Evolutionary conservation across 2,329 filamentous ascomycete species (phyloP).

Genomic region (Stylonectria norvegica): DNA sequence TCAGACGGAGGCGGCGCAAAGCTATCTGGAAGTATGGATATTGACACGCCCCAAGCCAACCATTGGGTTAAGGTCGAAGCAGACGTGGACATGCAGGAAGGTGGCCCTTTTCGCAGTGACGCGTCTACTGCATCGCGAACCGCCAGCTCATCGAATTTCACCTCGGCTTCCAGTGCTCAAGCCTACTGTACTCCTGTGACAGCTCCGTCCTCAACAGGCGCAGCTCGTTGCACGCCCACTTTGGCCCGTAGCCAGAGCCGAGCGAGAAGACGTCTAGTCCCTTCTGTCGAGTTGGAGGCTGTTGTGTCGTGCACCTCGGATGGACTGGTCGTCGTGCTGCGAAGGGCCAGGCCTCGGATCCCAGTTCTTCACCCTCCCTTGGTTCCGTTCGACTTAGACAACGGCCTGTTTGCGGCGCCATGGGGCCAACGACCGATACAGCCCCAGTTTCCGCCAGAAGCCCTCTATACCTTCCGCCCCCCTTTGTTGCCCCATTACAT

Average conservation of each 20-base stretch:
- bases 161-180: constrained; percentile 5
- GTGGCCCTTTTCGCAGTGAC: constrained; percentile 4
- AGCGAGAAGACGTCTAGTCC: constrained; percentile 24
- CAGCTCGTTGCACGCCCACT: constrained; percentile 1
- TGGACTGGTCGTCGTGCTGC: constrained; percentile 76
- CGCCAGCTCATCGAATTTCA: constrained; percentile 10
- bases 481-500: constrained; percentile 43
- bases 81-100: constrained; percentile 22
- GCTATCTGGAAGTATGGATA: constrained; percentile 41
- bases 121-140: constrained; percentile 13
- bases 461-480: constrained; percentile 16
- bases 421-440: constrained; percentile 69
- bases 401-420: constrained; percentile 73
- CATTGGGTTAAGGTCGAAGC: constrained; percentile 37
- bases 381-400: constrained; percentile 46
- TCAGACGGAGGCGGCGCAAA: constrained; percentile 46
- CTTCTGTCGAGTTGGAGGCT: constrained; percentile 71
- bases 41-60: constrained; percentile 31
- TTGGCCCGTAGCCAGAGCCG: constrained; percentile 7
- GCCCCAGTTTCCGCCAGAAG: constrained; percentile 41
- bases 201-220: constrained; percentile 10
- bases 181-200: constrained; percentile 17
- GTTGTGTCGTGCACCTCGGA: constrained; percentile 91
- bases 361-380: constrained; percentile 52
- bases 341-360: constrained; percentile 68